Evolutionary conservation across 129 eudicot species (phyloP).

Genomic region (Lonicera japonica): DNA sequence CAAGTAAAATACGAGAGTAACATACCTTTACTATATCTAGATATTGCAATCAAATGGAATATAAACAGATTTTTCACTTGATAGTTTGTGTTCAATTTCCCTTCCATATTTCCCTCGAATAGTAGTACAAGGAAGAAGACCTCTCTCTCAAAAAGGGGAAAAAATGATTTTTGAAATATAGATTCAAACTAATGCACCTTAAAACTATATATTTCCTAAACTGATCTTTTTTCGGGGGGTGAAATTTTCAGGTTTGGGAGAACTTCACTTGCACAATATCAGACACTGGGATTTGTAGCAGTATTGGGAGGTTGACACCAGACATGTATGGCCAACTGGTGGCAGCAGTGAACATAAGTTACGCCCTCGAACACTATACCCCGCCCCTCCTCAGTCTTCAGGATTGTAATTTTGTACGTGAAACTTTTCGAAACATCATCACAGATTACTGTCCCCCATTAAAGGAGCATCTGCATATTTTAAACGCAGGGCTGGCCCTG

Average conservation of each 20-base stretch:
- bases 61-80: too few species aligned
- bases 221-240: too few species aligned
- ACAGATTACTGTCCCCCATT: slow-evolving; percentile 60
- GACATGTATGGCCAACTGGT: slow-evolving; percentile 63
- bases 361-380: slow-evolving; percentile 72
- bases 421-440: slow-evolving; percentile 57
- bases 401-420: slow-evolving; percentile 88
- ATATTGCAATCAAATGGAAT: too few species aligned
- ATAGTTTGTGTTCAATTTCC: too few species aligned
- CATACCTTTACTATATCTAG: too few species aligned
- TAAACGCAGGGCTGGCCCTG: slow-evolving; percentile 70
- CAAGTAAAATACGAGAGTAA: too few species aligned
- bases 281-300: slow-evolving; percentile 50
- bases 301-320: slow-evolving; percentile 72
- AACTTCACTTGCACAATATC: slow-evolving; percentile 60
- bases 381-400: slow-evolving; percentile 84
- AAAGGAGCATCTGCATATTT: slow-evolving; percentile 48
- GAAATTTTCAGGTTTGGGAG: slow-evolving; percentile 65
- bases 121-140: too few species aligned
- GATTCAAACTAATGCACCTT: too few species aligned
- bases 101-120: too few species aligned
- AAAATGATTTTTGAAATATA: too few species aligned
- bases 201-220: too few species aligned
- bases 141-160: too few species aligned
- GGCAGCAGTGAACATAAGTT: slow-evolving; percentile 73